Evolutionary conservation across 2,329 filamentous ascomycete species (phyloP).

Genomic region (Apiospora phragmitis): DNA sequence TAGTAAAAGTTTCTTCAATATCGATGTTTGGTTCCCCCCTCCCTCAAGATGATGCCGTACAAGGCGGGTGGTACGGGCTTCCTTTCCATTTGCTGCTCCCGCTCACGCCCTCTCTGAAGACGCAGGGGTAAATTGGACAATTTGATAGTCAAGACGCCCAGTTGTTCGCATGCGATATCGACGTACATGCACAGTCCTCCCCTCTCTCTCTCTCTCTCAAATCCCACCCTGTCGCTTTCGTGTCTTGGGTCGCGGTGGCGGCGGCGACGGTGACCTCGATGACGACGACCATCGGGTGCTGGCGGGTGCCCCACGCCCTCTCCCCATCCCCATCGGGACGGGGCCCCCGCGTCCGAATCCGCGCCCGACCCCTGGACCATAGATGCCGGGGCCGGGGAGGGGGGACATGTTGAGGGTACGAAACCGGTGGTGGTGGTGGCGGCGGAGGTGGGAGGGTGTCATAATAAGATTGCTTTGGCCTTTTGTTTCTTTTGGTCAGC

Average conservation of each 20-base stretch:
- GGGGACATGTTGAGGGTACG: background rate
- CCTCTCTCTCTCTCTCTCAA: background rate
- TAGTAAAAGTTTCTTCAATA: background rate
- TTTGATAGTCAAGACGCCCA: background rate
- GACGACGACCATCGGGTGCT: background rate
- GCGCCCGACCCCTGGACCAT: slow-evolving; percentile 15
- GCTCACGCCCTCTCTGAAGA: background rate
- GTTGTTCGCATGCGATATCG: background rate
- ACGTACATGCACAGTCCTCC: no score
- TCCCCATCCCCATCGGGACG: slow-evolving; percentile 9
- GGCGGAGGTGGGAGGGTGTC: slow-evolving; percentile 13
- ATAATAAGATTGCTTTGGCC: slow-evolving; percentile 37
- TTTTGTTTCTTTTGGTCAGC: background rate
- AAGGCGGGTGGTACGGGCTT: background rate
- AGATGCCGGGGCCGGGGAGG: background rate
- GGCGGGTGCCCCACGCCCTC: slow-evolving; percentile 14
- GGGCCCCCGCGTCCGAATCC: slow-evolving; percentile 16
- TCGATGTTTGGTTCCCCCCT: background rate
- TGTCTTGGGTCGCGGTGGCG: slow-evolving; percentile 18
- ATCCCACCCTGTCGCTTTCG: slow-evolving; percentile 20
- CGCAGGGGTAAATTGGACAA: background rate
- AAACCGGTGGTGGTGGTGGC: slow-evolving; percentile 10
- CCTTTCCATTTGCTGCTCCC: background rate
- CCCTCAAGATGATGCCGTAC: background rate
- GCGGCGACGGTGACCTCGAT: background rate